phyloP scores from a whole-genome alignment of 352 stramenopile genomes.

The Phytopythium montanum region DNA sequence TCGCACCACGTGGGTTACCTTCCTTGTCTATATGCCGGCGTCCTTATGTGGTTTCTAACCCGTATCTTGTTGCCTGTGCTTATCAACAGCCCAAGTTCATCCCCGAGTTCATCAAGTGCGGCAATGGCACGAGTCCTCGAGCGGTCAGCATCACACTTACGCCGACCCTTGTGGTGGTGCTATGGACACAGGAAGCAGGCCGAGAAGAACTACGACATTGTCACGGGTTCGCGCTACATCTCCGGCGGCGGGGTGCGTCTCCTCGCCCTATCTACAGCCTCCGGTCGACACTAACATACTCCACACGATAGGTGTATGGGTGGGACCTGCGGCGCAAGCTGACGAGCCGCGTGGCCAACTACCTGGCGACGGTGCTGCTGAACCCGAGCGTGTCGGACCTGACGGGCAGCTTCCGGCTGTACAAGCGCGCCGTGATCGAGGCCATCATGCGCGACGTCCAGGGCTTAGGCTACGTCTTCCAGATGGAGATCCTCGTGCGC shows the following conservation, averaged over 20 bases:
- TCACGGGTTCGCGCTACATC: constrained; percentile 96
- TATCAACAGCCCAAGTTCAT: constrained; percentile 93
- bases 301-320: constrained; percentile 81
- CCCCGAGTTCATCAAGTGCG: constrained; percentile 86
- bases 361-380: constrained; percentile 95
- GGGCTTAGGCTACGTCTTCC: constrained; percentile 96
- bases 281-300: not conserved
- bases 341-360: constrained; percentile 96
- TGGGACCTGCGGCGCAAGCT: constrained; percentile 97
- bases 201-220: constrained; percentile 90
- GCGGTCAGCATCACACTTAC: not conserved
- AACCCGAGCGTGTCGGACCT: constrained; percentile 95
- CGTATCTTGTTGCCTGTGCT: not conserved
- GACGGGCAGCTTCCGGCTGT: constrained; percentile 97
- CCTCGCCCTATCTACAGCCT: not conserved
- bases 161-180: not conserved
- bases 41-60: not conserved
- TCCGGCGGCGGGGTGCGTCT: constrained; percentile 88
- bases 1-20: constrained; percentile 89
- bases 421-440: constrained; percentile 94
- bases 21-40: not conserved
- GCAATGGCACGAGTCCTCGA: not conserved
- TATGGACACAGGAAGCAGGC: constrained; percentile 49
- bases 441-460: constrained; percentile 92
- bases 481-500: constrained; percentile 98